Percentiles rank a stretch among this genome's conserved stretches.
phyloP scores from a whole-genome alignment of 1,284 basidiomycete genomes.

The Leccinum fallax region DNA sequence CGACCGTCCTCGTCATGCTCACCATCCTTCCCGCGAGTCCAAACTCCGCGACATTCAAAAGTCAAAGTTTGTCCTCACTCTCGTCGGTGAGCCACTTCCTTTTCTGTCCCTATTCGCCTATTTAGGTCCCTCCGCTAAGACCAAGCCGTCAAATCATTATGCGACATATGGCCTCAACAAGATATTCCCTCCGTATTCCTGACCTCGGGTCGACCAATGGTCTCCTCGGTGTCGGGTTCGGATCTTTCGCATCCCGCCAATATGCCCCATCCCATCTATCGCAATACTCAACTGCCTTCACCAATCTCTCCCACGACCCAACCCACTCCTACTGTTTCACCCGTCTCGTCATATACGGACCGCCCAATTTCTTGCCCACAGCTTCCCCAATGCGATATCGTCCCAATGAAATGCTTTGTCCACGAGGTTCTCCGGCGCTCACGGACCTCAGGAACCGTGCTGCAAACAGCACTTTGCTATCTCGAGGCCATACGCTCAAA shows the following conservation, averaged over 20 bases:
- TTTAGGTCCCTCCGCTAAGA: conserved; percentile 45
- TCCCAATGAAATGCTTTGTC: conserved; percentile 70
- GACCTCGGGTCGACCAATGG: conserved; percentile 40
- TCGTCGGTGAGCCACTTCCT: conserved; percentile 60
- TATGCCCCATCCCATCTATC: conserved; percentile 22
- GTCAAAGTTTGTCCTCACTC: conserved; percentile 61
- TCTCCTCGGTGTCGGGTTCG: conserved; percentile 25
- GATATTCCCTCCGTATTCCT: conserved; percentile 66
- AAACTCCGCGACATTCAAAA: conserved; percentile 55
- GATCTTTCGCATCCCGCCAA: conserved; percentile 18
- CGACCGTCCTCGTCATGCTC: conserved; percentile 39
- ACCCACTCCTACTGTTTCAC: conserved; percentile 37
- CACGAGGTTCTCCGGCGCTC: conserved; percentile 78
- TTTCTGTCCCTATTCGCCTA: conserved; percentile 14
- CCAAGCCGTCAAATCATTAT: conserved; percentile 73
- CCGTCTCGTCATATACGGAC: conserved; percentile 22
- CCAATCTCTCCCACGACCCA: conserved; percentile 44
- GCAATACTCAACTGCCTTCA: conserved; percentile 52
- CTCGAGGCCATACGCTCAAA: conserved; percentile 71
- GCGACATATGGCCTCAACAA: conserved; percentile 74
- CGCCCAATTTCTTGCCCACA: conserved; percentile 23
- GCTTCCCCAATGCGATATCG: conserved; percentile 38
- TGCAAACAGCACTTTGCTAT: conserved; percentile 80
- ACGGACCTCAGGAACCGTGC: conserved; percentile 72
- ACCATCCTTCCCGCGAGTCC: conserved; percentile 33